phyloP scores from a whole-genome alignment of 768 basidiomycete genomes.

The Lanmaoa pseudosensibilis region DNA sequence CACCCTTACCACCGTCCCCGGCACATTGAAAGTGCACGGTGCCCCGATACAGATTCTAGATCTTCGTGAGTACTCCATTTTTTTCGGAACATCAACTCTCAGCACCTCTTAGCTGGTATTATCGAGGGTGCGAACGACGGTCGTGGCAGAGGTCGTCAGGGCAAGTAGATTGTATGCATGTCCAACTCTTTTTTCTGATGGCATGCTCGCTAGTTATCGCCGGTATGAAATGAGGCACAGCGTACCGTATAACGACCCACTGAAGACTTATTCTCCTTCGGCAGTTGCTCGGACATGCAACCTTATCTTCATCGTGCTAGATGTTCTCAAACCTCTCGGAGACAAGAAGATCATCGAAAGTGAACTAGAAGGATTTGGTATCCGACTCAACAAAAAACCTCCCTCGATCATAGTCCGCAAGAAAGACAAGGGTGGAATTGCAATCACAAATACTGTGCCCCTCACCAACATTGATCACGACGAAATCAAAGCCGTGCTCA shows the following conservation, averaged over 20 bases:
- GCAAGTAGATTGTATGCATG: slow-evolving; percentile 38
- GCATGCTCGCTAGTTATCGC: slow-evolving; percentile 58
- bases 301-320: slow-evolving; percentile 97
- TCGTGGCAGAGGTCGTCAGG: slow-evolving; percentile 93
- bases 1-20: slow-evolving; percentile 91
- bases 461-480: slow-evolving; percentile 94
- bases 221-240: slow-evolving; percentile 45
- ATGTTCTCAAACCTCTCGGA: slow-evolving; percentile 96
- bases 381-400: slow-evolving; percentile 92
- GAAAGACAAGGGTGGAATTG: slow-evolving; percentile 89
- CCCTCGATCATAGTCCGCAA: slow-evolving; percentile 81
- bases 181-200: slow-evolving; percentile 23
- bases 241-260: slow-evolving; percentile 2
- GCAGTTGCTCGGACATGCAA: slow-evolving; percentile 96
- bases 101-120: slow-evolving; percentile 71
- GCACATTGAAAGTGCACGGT: slow-evolving; percentile 91
- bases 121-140: slow-evolving; percentile 98
- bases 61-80: slow-evolving; percentile 58
- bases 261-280: slow-evolving; percentile 2
- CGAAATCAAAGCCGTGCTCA: slow-evolving; percentile 92
- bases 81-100: slow-evolving; percentile 5
- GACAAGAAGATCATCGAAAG: slow-evolving; percentile 90
- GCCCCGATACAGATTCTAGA: slow-evolving; percentile 95
- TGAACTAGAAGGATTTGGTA: slow-evolving; percentile 98
- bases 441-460: slow-evolving; percentile 95